phyloP scores from a whole-genome alignment of 768 basidiomycete genomes.

The Leccinum subgranulosum region DNA sequence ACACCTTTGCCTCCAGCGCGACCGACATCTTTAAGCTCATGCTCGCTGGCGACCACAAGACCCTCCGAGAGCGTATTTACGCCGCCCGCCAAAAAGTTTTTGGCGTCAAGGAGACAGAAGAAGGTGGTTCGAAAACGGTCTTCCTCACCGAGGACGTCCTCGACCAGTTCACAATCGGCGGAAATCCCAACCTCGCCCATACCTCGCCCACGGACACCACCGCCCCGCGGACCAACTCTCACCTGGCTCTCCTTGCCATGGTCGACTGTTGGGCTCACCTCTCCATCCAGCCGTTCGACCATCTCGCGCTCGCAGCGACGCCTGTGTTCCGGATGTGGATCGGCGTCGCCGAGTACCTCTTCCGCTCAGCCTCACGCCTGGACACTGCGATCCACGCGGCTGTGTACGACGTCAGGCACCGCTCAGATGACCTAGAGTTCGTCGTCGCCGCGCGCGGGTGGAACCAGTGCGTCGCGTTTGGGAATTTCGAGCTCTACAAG shows the following conservation, averaged over 20 bases:
- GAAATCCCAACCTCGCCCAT: constrained; percentile 13
- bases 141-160: constrained; percentile 81
- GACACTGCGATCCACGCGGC: constrained; percentile 72
- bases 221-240: constrained; percentile 64
- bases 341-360: constrained; percentile 94
- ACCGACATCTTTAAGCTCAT: constrained; percentile 96
- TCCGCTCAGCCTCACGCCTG: constrained; percentile 63
- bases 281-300: constrained; percentile 82
- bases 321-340: constrained; percentile 97
- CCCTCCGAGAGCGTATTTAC: constrained; percentile 69
- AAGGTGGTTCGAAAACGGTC: constrained; percentile 50
- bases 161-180: constrained; percentile 85
- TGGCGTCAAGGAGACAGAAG: constrained; percentile 36
- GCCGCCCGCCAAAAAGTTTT: constrained; percentile 78
- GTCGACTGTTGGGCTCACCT: constrained; percentile 96
- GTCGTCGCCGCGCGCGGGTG: constrained; percentile 91
- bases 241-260: constrained; percentile 94
- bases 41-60: constrained; percentile 55
- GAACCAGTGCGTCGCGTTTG: constrained; percentile 94
- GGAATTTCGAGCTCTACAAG: constrained; percentile 85
- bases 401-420: constrained; percentile 70
- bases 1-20: constrained; percentile 83
- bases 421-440: constrained; percentile 92
- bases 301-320: constrained; percentile 91
- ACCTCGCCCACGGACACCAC: constrained; percentile 7